Percentiles rank a stretch among this genome's conserved stretches.
phyloP scores from a whole-genome alignment of 2,329 filamentous ascomycete genomes.

The Beauveria asiatica region DNA sequence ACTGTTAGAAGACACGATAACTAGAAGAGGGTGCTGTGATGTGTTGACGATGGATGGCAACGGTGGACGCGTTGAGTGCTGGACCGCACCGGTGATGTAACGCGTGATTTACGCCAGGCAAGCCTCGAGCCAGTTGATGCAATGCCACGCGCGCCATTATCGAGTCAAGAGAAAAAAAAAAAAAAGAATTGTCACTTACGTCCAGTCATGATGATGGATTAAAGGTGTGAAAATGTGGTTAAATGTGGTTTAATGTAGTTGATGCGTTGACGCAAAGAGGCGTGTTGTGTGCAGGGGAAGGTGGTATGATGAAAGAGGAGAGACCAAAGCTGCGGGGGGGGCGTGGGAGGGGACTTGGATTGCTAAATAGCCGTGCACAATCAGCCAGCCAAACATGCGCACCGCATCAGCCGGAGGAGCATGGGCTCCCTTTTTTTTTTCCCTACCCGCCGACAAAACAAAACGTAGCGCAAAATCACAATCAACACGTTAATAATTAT shows the following conservation, averaged over 20 bases:
- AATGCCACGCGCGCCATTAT: background rate
- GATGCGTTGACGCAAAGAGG: conserved; percentile 15
- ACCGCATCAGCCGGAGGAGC: conserved; percentile 20
- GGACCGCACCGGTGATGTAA: background rate
- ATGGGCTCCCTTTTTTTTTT: background rate
- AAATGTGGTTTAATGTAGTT: conserved; percentile 18
- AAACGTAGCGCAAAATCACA: background rate
- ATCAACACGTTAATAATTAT: background rate
- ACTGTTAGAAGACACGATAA: conserved; percentile 33
- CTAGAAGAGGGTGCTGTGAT: background rate
- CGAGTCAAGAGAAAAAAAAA: conserved; percentile 7
- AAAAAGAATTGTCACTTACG: conserved; percentile 43
- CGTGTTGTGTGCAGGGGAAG: conserved; percentile 16
- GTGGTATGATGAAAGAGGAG: conserved; percentile 12
- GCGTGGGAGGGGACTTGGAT: conserved; percentile 15
- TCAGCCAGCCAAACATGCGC: conserved; percentile 25
- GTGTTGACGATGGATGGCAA: background rate
- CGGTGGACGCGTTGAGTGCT: background rate
- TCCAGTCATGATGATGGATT: conserved; percentile 47
- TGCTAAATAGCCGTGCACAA: conserved; percentile 31
- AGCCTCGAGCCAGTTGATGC: background rate
- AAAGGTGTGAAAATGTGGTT: conserved; percentile 17
- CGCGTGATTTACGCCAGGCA: conserved; percentile 6
- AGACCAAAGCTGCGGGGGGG: conserved; percentile 21
- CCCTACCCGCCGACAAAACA: background rate